Evolutionary conservation across 1,139 yeast species (phyloP).

Genomic region (Lodderomyces margitis): DNA sequence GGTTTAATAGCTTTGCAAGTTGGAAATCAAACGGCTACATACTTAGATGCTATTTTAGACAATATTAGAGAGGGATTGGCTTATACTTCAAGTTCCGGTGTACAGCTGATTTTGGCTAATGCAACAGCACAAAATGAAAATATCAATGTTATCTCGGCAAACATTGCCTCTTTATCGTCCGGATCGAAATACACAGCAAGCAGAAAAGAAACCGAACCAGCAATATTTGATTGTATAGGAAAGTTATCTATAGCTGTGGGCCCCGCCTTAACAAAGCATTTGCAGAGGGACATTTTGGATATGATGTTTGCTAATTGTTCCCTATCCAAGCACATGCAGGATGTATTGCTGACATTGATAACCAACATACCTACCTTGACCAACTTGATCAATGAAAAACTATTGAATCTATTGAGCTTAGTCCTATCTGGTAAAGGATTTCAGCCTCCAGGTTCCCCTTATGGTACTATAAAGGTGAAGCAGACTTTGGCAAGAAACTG

Average conservation of each 20-base stretch:
- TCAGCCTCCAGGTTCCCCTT: constrained; percentile 87
- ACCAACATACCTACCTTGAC: constrained; percentile 79
- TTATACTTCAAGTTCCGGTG: constrained; percentile 37
- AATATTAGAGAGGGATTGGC: constrained; percentile 81
- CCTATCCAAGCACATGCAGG: constrained; percentile 74
- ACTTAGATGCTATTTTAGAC: constrained; percentile 80
- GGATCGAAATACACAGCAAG: constrained; percentile 58
- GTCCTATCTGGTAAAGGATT: constrained; percentile 83
- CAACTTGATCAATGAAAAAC: constrained; percentile 65
- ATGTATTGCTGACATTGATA: constrained; percentile 66
- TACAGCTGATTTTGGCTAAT: constrained; percentile 43
- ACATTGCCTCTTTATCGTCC: constrained; percentile 22
- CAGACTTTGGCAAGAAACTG: constrained; percentile 70
- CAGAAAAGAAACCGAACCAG: constrained; percentile 77
- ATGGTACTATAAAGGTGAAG: constrained; percentile 60
- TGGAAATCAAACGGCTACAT: constrained; percentile 83
- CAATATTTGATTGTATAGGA: constrained; percentile 86
- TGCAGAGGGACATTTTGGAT: constrained; percentile 78
- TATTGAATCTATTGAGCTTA: constrained; percentile 69
- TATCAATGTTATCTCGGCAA: constrained; percentile 11
- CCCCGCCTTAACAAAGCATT: constrained; percentile 88
- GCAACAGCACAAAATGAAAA: constrained; percentile 27
- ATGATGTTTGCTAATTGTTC: constrained; percentile 77
- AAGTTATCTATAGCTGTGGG: constrained; percentile 88
- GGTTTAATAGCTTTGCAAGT: constrained; percentile 86